Base-by-base conservation (phyloP, 208 protist species). In the Trypanosoma melophagium region DNA sequence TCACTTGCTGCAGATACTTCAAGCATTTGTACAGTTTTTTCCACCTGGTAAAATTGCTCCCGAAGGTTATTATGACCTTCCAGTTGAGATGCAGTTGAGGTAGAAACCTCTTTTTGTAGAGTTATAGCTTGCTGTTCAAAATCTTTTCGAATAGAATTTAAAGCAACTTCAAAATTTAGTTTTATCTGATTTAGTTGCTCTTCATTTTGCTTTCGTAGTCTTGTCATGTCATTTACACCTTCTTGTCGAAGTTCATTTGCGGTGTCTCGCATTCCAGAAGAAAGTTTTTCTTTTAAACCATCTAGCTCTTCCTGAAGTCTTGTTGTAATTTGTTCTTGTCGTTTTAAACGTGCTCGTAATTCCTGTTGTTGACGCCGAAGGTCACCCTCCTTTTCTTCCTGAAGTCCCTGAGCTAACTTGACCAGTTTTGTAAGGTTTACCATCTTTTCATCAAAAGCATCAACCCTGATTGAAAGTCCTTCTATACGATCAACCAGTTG, bases 401-500 rank as follows among this genome's bases (percentile, higher is more conserved):
- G 82, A 17, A 93, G 74, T 35, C 62, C 71, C 52, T 93, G 86
- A 22, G 86, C 83, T 38, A 95, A 76, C 66, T 95, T 89, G 49
- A 95, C 72, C 47, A 95, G 74, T 3, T 80, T 85, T 3, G 85
- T 93, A 60, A 95, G 74, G 71, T 93, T 95, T 40, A 88, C 45
- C 55, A 95, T 69, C 71, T 92, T 92, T 52, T 89, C 84, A 53
- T 95, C 89, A 50, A 86, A 85, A 21, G 81, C 66, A 44, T 77
- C 63, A 41, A 85, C 76, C 35, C 74, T 74, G 19, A 62, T 58
- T 16, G 71, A 79, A 25, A 93, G 74, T 41, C 53, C 65, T 50
- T 93, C 87, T 58, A 89, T 40, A 12, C 77, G 77, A 53, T 86
- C 77, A 16, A 76, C 61, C 49, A 79, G 80, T 60, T 85, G 76